Evolutionary conservation across 306 rosid genomes (phyloP), one percentile per base, ranked within the genome.

Genomic region (Morella rubra): DNA sequence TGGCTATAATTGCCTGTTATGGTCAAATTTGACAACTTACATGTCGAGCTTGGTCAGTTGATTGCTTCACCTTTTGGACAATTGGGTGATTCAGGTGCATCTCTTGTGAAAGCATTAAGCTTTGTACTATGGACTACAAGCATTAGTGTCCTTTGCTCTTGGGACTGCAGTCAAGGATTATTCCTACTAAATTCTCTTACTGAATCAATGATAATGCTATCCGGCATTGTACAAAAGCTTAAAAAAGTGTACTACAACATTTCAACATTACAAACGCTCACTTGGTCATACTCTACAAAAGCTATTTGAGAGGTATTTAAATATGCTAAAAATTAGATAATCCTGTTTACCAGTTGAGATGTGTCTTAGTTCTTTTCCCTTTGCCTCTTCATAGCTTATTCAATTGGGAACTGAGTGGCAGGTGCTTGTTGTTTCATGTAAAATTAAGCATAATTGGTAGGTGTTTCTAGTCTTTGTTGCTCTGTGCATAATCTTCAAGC

Each of bases 101-200:
- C 65, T 40, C 8, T 64, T 40, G 6, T 73, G 41, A 16, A 59
- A 41, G 58, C 65, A 52, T 69, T 72, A 27, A 32, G 69, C 73
- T 76, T 40, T 72, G 50, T 72, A 52, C 58, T 44, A 24, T 76
- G 40, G 70, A 51, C 54, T 73, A 41, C 76, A 16, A 44, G 52
- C 46, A 41, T 12, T 73, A 5, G 46, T 22, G 7, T 20, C 5
- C 44, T 62, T 67, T 62, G 13, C 64, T 64, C 70, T 64, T 42
- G 14, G 37, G 44, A 81, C 67, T 51, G 51, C 66, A 24, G 44
- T 32, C 37, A 2, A 32, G 37, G 37, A 32, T 32, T 32, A 32
- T 2, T 27, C 32, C 32, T 27, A 27, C 32, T 27, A 27, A 27
- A 27, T 27, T 27, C 32, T 27, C 32, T 27, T 27, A 27, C 32